Conservation (phyloP, 257 asterid genomes). For the Solanum tacnaense region DNA sequence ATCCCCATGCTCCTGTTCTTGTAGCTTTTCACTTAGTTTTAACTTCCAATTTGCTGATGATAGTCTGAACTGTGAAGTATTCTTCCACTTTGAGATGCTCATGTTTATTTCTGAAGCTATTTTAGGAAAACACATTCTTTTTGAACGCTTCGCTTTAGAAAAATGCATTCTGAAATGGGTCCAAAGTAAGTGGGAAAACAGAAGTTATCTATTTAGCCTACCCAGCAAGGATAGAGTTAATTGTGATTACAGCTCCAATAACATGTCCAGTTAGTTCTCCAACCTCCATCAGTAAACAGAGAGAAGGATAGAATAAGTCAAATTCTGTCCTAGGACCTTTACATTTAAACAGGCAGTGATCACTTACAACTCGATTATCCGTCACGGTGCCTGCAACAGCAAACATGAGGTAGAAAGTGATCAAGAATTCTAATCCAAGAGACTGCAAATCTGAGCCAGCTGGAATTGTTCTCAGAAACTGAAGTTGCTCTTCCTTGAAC, state of each 20-base stretch:
- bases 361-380: not conserved
- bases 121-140: not conserved
- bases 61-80: not conserved
- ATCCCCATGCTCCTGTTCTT: not conserved
- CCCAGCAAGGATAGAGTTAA: slow-evolving; percentile 22
- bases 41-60: not conserved
- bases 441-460: slow-evolving; percentile 1
- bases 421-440: not conserved
- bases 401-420: slow-evolving; percentile 1
- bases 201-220: not conserved
- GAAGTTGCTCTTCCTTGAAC: not conserved
- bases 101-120: not conserved
- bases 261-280: slow-evolving; percentile 6
- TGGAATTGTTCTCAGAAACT: not conserved
- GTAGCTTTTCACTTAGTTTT: not conserved
- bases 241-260: slow-evolving; percentile 10
- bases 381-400: not conserved
- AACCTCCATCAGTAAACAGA: not conserved
- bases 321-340: not conserved
- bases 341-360: not conserved
- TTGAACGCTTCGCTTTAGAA: not conserved
- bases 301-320: not conserved
- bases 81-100: not conserved
- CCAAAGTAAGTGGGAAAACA: not conserved
- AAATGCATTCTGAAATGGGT: not conserved